phyloP scores from a whole-genome alignment of 2,329 filamentous ascomycete species.

The Verticillium isaacii region DNA sequence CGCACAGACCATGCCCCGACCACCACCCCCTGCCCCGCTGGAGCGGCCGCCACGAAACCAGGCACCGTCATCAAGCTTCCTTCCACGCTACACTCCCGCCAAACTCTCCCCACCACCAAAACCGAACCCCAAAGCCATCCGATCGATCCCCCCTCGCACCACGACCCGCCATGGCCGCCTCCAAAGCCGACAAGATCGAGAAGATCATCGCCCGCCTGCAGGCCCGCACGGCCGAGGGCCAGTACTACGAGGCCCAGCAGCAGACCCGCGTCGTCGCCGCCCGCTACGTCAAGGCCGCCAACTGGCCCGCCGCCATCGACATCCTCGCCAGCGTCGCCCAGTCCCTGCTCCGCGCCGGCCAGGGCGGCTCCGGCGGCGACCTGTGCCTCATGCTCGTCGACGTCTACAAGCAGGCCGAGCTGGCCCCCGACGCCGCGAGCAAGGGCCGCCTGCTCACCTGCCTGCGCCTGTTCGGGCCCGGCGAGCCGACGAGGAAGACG shows the following conservation, averaged over 20 bases:
- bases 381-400: slow-evolving; percentile 83
- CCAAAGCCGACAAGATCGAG: slow-evolving; percentile 39
- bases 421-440: slow-evolving; percentile 68
- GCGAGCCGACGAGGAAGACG: slow-evolving; percentile 89
- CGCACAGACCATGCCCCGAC: too few species aligned
- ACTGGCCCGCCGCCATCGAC: slow-evolving; percentile 81
- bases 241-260: slow-evolving; percentile 98
- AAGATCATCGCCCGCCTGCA: slow-evolving; percentile 65
- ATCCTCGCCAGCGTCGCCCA: slow-evolving; percentile 81
- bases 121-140: not conserved
- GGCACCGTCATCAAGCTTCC: not conserved
- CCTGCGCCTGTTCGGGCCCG: slow-evolving; percentile 71
- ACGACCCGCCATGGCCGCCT: slow-evolving; percentile 3
- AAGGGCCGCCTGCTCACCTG: slow-evolving; percentile 75
- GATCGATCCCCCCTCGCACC: not conserved
- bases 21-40: too few species aligned
- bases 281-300: slow-evolving; percentile 83
- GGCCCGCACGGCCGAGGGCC: slow-evolving; percentile 82
- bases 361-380: slow-evolving; percentile 89
- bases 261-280: slow-evolving; percentile 93
- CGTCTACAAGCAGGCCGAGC: slow-evolving; percentile 82
- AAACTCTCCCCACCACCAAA: not conserved
- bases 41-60: too few species aligned
- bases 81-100: too few species aligned
- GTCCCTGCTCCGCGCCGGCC: slow-evolving; percentile 83